phyloP scores from a whole-genome alignment of 2,329 filamentous ascomycete species.

The Sphaerulina vaccinii region DNA sequence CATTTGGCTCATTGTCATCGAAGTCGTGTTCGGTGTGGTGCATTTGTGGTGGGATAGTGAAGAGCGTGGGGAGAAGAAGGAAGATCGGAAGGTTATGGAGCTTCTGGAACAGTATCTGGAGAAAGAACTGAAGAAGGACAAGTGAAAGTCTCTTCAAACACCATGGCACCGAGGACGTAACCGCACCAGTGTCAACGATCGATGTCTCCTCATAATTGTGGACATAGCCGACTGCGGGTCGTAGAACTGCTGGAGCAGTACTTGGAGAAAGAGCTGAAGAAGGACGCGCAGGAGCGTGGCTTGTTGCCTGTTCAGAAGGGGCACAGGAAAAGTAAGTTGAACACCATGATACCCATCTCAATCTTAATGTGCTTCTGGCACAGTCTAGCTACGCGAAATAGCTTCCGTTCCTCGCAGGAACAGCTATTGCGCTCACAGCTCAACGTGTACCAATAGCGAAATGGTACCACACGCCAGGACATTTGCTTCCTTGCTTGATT shows the following conservation, averaged over 20 bases:
- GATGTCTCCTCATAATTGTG: neutral
- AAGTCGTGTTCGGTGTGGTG: conserved; percentile 83
- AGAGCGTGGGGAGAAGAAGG: conserved; percentile 44
- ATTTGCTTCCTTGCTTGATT: too few species aligned
- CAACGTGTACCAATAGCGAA: too few species aligned
- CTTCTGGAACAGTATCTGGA: conserved; percentile 42
- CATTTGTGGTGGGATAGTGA: conserved; percentile 65
- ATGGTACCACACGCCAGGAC: too few species aligned
- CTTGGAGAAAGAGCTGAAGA: neutral
- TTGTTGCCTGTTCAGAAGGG: too few species aligned
- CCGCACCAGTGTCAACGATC: neutral
- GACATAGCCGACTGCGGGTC: too few species aligned
- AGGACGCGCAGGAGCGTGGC: neutral
- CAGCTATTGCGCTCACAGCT: too few species aligned
- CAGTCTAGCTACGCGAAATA: too few species aligned
- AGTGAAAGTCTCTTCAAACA: neutral
- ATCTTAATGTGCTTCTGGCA: neutral
- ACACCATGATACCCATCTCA: neutral
- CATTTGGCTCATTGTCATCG: conserved; percentile 86
- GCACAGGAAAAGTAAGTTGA: too few species aligned
- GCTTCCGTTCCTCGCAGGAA: too few species aligned
- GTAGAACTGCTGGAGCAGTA: too few species aligned
- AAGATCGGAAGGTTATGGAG: conserved; percentile 43
- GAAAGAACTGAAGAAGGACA: conserved; percentile 20
- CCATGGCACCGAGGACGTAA: too few species aligned